Conservation (phyloP, 805 yeast genomes). For the Zygosaccharomyces kombuchaensis region DNA sequence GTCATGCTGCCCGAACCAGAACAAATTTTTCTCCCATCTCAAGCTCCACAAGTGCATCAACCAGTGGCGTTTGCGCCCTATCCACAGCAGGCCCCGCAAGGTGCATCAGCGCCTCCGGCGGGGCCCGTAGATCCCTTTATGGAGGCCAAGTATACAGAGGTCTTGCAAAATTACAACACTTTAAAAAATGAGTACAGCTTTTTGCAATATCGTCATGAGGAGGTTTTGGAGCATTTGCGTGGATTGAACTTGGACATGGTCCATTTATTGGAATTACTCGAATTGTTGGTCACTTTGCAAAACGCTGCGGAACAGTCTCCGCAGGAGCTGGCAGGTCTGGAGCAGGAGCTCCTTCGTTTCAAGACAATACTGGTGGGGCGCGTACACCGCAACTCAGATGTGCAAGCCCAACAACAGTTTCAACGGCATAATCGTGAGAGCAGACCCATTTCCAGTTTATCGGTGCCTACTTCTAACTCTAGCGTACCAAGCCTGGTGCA, state of each 20-base stretch:
- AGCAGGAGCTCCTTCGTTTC: conserved; percentile 14
- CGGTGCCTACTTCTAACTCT: conserved; percentile 7
- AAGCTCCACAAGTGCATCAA: conserved; percentile 9
- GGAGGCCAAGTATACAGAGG: conserved; percentile 31
- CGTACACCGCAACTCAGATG: conserved; percentile 8
- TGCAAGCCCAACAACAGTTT: conserved; percentile 13
- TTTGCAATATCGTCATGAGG: conserved; percentile 44
- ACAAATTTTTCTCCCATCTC: not conserved
- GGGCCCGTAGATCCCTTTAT: not conserved
- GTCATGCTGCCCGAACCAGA: conserved; percentile 7
- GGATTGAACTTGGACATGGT: conserved; percentile 51
- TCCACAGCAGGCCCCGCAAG: conserved; percentile 4
- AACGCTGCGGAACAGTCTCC: conserved; percentile 8
- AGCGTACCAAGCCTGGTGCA: conserved; percentile 11
- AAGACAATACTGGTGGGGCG: conserved; percentile 7
- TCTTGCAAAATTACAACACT: conserved; percentile 37
- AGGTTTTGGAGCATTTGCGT: conserved; percentile 45
- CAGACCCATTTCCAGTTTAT: conserved; percentile 10
- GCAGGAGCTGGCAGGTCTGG: conserved; percentile 11
- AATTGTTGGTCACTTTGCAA: conserved; percentile 22
- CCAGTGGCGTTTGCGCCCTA: conserved; percentile 10
- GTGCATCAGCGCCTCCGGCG: not conserved
- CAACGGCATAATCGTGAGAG: conserved; percentile 5
- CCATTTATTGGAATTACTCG: conserved; percentile 45
- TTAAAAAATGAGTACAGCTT: conserved; percentile 42